phyloP scores from a whole-genome alignment of 208 protist genomes.

The Wallacemonas rigidus region DNA sequence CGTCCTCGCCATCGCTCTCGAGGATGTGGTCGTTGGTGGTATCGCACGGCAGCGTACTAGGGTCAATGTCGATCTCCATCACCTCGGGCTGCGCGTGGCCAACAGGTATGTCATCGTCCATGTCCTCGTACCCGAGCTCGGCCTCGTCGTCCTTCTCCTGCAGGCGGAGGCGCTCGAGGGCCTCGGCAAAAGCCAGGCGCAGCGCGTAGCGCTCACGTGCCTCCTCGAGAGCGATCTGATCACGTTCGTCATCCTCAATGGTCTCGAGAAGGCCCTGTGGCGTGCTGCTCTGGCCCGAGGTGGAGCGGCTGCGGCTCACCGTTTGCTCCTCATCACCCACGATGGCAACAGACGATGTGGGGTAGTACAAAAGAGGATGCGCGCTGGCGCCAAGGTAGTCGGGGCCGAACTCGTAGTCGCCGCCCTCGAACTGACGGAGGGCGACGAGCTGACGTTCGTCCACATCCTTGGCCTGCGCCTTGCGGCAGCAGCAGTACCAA shows the following conservation, averaged over 20 bases:
- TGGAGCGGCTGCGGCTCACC: conserved; percentile 15
- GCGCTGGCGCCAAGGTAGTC: conserved; percentile 18
- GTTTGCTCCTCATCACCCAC: conserved; percentile 16
- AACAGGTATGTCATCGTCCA: conserved; percentile 17
- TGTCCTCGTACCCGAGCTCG: conserved; percentile 34
- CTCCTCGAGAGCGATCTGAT: conserved; percentile 67
- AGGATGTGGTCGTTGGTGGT: conserved; percentile 14
- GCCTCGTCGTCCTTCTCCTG: conserved; percentile 50
- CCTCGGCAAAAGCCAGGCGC: conserved; percentile 48
- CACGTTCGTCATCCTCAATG: conserved; percentile 59
- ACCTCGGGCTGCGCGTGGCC: conserved; percentile 10
- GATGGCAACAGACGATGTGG: conserved; percentile 10
- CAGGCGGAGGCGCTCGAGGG: conserved; percentile 35
- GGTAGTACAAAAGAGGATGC: conserved; percentile 50
- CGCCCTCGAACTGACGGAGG: conserved; percentile 32
- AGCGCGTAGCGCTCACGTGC: conserved; percentile 69
- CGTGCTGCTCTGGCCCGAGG: conserved; percentile 16
- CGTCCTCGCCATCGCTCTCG: conserved; percentile 18
- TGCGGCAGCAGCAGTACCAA: conserved; percentile 44
- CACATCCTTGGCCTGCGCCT: conserved; percentile 19
- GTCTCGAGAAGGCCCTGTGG: conserved; percentile 31
- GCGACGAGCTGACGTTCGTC: conserved; percentile 29
- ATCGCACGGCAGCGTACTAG: conserved; percentile 15
- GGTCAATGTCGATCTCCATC: conserved; percentile 26
- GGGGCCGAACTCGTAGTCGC: conserved; percentile 24